Conservation (phyloP, 2,329 filamentous ascomycete species). For the Biscogniauxia sp. region DNA sequence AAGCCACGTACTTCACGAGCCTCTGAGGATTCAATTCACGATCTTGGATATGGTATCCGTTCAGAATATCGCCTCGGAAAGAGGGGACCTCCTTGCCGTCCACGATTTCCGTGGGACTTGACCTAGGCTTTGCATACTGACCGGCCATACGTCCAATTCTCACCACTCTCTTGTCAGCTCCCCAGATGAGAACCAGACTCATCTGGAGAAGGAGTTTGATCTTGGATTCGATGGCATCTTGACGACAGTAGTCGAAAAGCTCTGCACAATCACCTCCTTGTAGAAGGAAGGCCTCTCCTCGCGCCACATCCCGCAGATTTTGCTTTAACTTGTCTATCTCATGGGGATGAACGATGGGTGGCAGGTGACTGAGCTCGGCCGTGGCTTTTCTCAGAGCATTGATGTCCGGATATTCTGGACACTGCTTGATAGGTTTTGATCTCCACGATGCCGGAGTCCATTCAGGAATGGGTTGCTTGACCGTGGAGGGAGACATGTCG, state of each 20-base stretch:
- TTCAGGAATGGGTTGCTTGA: conserved; percentile 5
- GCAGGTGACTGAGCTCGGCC: conserved; percentile 64
- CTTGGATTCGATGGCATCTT: conserved; percentile 88
- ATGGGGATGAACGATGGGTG: conserved; percentile 74
- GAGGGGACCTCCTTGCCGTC: conserved; percentile 80
- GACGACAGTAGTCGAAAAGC: conserved; percentile 93
- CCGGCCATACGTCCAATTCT: conserved; percentile 95
- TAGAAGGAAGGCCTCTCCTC: conserved; percentile 87
- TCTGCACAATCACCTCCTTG: conserved; percentile 98
- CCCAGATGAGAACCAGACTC: conserved; percentile 94
- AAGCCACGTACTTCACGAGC: conserved; percentile 63
- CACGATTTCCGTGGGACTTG: conserved; percentile 79
- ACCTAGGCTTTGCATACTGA: conserved; percentile 95
- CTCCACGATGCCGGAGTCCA: conserved; percentile 71
- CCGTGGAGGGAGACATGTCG: conserved; percentile 15
- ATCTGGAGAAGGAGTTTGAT: conserved; percentile 96
- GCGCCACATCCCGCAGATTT: conserved; percentile 78
- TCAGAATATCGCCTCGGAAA: conserved; percentile 94
- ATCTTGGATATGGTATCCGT: conserved; percentile 77
- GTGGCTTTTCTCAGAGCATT: conserved; percentile 58
- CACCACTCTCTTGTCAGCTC: conserved; percentile 75
- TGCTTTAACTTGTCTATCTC: conserved; percentile 80
- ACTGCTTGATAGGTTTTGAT: conserved; percentile 75
- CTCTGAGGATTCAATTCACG: conserved; percentile 78
- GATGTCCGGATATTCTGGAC: conserved; percentile 66